Conservation (phyloP, 345 rosid genomes). For the Boechera stricta region DNA sequence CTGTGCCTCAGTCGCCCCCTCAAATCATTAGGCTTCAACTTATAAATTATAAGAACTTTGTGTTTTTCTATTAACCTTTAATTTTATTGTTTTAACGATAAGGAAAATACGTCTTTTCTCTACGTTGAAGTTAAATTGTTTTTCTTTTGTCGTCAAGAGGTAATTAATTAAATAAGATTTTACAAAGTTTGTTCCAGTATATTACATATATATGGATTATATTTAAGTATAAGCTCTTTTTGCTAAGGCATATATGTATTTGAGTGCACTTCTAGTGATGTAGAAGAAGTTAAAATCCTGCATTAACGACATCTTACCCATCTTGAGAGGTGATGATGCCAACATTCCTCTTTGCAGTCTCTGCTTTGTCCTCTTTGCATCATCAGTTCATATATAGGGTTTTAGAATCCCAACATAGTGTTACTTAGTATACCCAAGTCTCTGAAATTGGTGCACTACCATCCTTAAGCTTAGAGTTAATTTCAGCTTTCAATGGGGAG, state of each 20-base stretch:
- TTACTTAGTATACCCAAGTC: neutral
- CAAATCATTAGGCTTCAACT: neutral
- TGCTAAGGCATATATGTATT: neutral
- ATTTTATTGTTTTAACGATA: too few relatives aligned
- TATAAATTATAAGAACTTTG: neutral
- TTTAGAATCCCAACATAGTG: neutral
- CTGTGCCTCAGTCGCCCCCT: neutral
- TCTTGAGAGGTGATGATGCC: neutral
- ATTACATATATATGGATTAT: neutral
- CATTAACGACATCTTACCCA: neutral
- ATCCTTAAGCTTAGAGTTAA: neutral
- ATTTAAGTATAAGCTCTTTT: neutral
- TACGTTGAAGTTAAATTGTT: neutral
- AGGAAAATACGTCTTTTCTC: neutral
- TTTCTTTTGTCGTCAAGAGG: neutral
- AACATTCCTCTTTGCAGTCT: neutral
- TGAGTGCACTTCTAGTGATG: neutral
- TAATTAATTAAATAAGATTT: neutral
- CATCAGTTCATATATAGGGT: neutral
- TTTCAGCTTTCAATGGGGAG: neutral
- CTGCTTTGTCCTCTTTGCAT: too few relatives aligned
- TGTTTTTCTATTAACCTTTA: too few relatives aligned
- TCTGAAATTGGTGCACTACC: neutral
- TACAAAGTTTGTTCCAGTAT: neutral
- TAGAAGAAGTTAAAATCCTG: neutral